Conservation (phyloP, 2,329 filamentous ascomycete species). For the Beauveria varroae region DNA sequence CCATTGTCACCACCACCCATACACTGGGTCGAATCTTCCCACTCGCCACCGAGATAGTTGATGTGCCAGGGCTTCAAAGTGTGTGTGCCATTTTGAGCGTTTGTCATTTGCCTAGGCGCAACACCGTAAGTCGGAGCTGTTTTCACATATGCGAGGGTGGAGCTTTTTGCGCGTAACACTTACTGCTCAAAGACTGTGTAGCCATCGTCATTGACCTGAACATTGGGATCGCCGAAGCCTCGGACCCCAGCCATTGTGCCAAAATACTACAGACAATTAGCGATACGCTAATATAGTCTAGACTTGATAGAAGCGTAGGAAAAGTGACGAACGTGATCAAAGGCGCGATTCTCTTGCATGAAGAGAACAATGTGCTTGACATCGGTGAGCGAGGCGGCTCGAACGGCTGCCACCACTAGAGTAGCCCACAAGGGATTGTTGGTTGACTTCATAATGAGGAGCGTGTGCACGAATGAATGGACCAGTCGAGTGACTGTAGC, state of each 20-base stretch:
- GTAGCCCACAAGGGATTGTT: neutral
- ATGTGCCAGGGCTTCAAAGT: constrained; percentile 43
- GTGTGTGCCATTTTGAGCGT: constrained; percentile 33
- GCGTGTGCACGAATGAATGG: neutral
- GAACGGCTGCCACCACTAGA: constrained; percentile 13
- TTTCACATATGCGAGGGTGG: too few species aligned
- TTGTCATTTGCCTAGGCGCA: constrained; percentile 23
- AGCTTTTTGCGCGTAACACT: constrained; percentile 16
- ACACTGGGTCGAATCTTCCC: constrained; percentile 41
- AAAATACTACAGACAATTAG: constrained; percentile 34
- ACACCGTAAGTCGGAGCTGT: neutral
- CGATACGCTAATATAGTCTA: too few species aligned
- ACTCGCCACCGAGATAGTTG: constrained; percentile 42
- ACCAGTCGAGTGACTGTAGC: neutral
- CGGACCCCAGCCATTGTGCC: constrained; percentile 46
- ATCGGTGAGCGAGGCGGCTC: constrained; percentile 36
- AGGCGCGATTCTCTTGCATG: constrained; percentile 40
- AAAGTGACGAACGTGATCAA: constrained; percentile 22
- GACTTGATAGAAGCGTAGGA: neutral
- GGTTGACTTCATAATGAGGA: neutral
- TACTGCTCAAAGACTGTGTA: constrained; percentile 42
- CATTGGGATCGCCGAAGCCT: constrained; percentile 41
- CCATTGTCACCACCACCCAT: constrained; percentile 43
- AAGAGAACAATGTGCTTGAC: constrained; percentile 51
- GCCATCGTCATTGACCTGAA: constrained; percentile 24